Conservation (phyloP, 768 basidiomycete genomes). For the Phlegmacium glaucopus region DNA sequence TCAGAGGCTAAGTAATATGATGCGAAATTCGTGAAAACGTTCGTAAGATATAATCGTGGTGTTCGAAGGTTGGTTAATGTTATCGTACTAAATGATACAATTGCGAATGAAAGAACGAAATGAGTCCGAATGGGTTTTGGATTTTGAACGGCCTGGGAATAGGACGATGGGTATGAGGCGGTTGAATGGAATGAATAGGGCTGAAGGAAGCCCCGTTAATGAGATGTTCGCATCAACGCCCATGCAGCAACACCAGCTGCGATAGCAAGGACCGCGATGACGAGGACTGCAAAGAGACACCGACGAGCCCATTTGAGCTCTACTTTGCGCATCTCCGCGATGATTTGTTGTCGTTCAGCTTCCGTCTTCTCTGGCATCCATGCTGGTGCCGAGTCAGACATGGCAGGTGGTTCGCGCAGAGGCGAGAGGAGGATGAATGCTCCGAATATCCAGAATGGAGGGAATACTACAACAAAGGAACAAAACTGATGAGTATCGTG, state of each 20-base stretch:
- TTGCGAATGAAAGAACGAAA: neutral
- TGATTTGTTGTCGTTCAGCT: conserved; percentile 43
- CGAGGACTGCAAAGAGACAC: conserved; percentile 50
- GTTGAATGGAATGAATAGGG: conserved; percentile 1
- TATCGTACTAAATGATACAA: neutral
- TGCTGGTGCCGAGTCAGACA: conserved; percentile 26
- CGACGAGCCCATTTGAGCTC: conserved; percentile 58
- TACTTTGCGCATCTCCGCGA: conserved; percentile 41
- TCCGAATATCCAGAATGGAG: conserved; percentile 60
- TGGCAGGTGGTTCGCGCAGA: conserved; percentile 37
- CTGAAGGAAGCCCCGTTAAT: too few species aligned
- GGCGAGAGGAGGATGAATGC: conserved; percentile 53
- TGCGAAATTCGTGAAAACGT: neutral
- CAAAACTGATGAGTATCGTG: conserved; percentile 3
- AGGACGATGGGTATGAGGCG: neutral
- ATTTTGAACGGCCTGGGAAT: too few species aligned
- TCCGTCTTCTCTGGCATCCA: conserved; percentile 59
- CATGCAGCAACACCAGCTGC: conserved; percentile 30
- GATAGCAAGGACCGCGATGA: conserved; percentile 36
- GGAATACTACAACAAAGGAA: conserved; percentile 63
- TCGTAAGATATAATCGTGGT: neutral
- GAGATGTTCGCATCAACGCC: conserved; percentile 17
- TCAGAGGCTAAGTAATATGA: neutral
- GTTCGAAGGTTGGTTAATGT: neutral
- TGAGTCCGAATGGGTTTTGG: too few species aligned